Base-by-base conservation (phyloP, 345 rosid species). In the Gossypium anomalum region DNA sequence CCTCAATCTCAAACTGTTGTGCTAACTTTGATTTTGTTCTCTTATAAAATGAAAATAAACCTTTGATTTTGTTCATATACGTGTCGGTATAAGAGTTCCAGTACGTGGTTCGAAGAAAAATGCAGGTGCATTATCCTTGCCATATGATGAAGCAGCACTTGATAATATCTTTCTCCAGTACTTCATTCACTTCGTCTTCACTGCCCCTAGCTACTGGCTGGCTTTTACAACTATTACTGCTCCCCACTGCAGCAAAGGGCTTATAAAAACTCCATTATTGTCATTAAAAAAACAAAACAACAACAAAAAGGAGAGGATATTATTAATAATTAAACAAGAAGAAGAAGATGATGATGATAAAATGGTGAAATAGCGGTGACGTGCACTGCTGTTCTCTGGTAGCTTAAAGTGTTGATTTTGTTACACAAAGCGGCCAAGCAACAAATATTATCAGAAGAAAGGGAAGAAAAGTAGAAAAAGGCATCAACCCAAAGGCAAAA, bases 361-460 rank as follows among this genome's bases (percentile, higher is more conserved):
- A 67, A 67, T 23, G 43, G 51, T 65, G 52, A 67, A 48, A 10
- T 9, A 15, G 57, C 15, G 15, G 72, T 49, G 72, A 13, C 58
- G 72, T 68, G 72, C 72, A 23, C 49, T 41, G 14, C 49, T n/a
- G 15, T 19, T 38, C 72, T 68, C 72, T 10, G 72, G 72, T 49
- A 68, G 72, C 72, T 68, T 68, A 48, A 68, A 68, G 57, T 25
- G 72, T 48, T 49, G 5, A 3, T 48, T 47, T 68, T 51, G 62
- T 10, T n/a, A 17, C 13, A 53, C 62, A 70, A 70, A 70, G 62
- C 48, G 73, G 48, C 17, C 73, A 53, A 52, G 73, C 73, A 70
- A 70, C 62, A 52, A n/a, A 53, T 53, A 70, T 52, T 34, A 12
- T 17, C 58, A 52, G 17, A 27, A 19, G 25, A 56, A 56, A 56